Conservation (phyloP, 805 yeast species). For the Kazachstania africana region DNA sequence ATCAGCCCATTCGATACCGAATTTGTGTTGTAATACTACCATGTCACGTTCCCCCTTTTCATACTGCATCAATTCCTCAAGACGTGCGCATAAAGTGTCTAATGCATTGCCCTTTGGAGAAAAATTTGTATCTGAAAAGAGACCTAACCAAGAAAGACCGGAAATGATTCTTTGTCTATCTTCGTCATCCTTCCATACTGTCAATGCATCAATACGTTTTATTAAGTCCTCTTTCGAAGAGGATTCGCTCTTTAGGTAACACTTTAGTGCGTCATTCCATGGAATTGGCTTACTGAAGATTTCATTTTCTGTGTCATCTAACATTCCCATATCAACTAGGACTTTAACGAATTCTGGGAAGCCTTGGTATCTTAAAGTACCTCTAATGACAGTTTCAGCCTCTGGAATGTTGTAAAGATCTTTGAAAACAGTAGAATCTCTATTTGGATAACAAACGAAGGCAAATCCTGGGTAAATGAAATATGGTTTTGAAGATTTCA, state of each 20-base stretch:
- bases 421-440: conserved; percentile 91
- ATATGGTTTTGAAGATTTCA: conserved; percentile 92
- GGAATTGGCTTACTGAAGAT: conserved; percentile 47
- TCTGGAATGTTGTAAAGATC: conserved; percentile 92
- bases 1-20: conserved; percentile 93
- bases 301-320: conserved; percentile 62
- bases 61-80: conserved; percentile 92
- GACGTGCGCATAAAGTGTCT: conserved; percentile 93
- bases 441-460: conserved; percentile 91
- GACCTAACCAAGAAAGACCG: conserved; percentile 90
- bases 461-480: conserved; percentile 93
- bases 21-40: conserved; percentile 93
- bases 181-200: conserved; percentile 67
- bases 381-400: conserved; percentile 93
- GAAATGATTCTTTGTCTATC: conserved; percentile 78
- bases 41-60: conserved; percentile 92
- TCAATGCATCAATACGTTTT: conserved; percentile 62
- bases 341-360: conserved; percentile 97
- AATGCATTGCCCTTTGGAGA: conserved; percentile 89
- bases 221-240: conserved; percentile 60
- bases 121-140: conserved; percentile 64
- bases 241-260: conserved; percentile 65
- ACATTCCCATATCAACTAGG: conserved; percentile 85
- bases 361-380: conserved; percentile 95
- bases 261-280: conserved; percentile 83